These are phyloP conservation scores for Rhizoctonia solani DNA, from an alignment of 1,284 basidiomycete genomes.

Conservation along the genomic window DNA sequence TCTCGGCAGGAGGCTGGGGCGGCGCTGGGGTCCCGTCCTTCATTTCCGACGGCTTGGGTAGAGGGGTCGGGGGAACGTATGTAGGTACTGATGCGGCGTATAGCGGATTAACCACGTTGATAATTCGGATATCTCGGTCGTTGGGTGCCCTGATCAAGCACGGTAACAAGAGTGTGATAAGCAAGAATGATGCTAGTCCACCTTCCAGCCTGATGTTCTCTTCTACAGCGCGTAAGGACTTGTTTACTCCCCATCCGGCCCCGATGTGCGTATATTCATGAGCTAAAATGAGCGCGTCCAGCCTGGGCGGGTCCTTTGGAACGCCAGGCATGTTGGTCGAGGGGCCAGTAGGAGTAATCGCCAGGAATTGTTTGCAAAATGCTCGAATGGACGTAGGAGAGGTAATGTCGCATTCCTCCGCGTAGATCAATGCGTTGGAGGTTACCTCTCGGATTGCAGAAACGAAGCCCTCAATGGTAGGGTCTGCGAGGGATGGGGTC, in stretches of 20 bases:
- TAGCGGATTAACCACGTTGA: constrained; percentile 81
- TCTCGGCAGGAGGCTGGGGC: not conserved
- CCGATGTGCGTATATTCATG: constrained; percentile 74
- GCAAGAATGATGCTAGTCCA: constrained; percentile 69
- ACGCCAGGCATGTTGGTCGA: constrained; percentile 53
- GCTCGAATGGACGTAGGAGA: constrained; percentile 64
- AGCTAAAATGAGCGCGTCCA: constrained; percentile 71
- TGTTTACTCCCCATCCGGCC: constrained; percentile 46
- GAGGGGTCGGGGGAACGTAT: constrained; percentile 47
- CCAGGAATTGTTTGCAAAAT: constrained; percentile 55
- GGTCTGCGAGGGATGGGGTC: constrained; percentile 51
- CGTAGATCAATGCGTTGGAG: constrained; percentile 72
- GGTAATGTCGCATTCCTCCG: constrained; percentile 70
- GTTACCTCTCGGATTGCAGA: constrained; percentile 65
- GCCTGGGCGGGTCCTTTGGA: constrained; percentile 53
- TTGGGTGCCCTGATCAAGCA: constrained; percentile 74
- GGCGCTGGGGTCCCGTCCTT: not conserved
- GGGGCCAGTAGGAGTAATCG: constrained; percentile 50
- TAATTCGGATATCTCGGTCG: constrained; percentile 81
- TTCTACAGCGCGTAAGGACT: constrained; percentile 38
- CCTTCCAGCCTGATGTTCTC: constrained; percentile 38
- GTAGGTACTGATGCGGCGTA: constrained; percentile 72
- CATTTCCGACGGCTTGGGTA: constrained; percentile 39
- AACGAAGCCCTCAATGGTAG: constrained; percentile 63
- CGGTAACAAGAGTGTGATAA: constrained; percentile 77